These are phyloP conservation scores for Vickermania ingenoplastis DNA, from an alignment of 208 protist species.

Conservation along the genomic window DNA sequence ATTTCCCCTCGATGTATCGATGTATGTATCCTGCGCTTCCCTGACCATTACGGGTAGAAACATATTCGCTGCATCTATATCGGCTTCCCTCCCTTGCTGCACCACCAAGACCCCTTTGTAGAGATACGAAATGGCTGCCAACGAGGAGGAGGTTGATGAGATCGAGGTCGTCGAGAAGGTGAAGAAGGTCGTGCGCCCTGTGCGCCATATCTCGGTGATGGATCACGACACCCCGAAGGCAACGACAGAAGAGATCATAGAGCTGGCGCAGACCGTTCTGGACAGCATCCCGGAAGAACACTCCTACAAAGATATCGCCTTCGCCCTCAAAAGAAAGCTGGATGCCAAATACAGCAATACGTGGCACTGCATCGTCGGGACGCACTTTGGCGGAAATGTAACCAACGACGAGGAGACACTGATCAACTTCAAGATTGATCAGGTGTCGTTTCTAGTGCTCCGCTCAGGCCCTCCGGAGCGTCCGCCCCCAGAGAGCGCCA, in stretches of 20 bases:
- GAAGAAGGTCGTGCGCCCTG: slow-evolving; percentile 13
- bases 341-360: slow-evolving; percentile 53
- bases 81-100: no score
- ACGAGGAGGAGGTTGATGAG: slow-evolving; percentile 47
- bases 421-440: slow-evolving; percentile 79
- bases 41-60: no score
- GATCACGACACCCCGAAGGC: slow-evolving; percentile 48
- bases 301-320: slow-evolving; percentile 67
- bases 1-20: no score
- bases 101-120: no score
- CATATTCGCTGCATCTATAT: no score
- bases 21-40: no score
- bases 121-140: no score
- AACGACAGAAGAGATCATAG: slow-evolving; percentile 52
- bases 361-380: slow-evolving; percentile 82
- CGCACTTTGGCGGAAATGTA: slow-evolving; percentile 79
- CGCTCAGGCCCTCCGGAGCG: slow-evolving; percentile 75
- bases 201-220: slow-evolving; percentile 23
- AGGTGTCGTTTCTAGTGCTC: slow-evolving; percentile 56
- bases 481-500: slow-evolving; percentile 8
- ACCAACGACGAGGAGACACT: slow-evolving; percentile 76
- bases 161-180: slow-evolving; percentile 21
- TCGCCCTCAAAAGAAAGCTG: slow-evolving; percentile 50
- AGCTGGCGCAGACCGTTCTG: slow-evolving; percentile 46
- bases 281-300: slow-evolving; percentile 33